Evolutionary conservation across 169 alveolate genomes (phyloP).

Genomic region (Amoebophrya sp.): DNA sequence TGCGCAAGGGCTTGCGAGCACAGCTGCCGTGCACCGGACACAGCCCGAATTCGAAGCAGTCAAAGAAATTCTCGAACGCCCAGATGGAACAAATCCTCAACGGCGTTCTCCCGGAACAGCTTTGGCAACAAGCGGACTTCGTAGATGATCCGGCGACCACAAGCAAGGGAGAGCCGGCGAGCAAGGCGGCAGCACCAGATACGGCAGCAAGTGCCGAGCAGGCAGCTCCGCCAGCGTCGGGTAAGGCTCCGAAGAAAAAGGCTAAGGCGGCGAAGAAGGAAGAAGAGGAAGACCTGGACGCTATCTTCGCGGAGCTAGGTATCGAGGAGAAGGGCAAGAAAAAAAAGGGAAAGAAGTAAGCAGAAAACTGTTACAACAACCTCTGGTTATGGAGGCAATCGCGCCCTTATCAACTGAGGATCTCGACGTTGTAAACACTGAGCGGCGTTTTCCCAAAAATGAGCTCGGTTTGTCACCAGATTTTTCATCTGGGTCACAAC

Average conservation of each 20-base stretch:
- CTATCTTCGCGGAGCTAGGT: not conserved
- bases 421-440: no score
- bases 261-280: not conserved
- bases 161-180: no score
- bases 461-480: no score
- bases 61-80: not conserved
- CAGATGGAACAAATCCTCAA: not conserved
- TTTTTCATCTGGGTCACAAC: no score
- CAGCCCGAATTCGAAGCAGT: not conserved
- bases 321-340: not conserved
- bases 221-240: not conserved
- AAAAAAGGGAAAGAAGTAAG: not conserved
- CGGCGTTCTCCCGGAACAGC: not conserved
- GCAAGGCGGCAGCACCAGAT: no score
- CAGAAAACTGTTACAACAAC: not conserved
- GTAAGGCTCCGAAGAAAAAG: not conserved
- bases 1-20: not conserved
- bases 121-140: no score
- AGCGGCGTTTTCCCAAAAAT: no score
- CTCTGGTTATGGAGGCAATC: not conserved
- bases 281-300: not conserved
- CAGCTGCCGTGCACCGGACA: not conserved
- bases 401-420: not conserved
- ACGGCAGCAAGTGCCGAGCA: not conserved
- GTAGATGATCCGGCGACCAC: no score